These are phyloP conservation scores for Suillus weaverae DNA, from an alignment of 768 basidiomycete species.

Conservation along the genomic window DNA sequence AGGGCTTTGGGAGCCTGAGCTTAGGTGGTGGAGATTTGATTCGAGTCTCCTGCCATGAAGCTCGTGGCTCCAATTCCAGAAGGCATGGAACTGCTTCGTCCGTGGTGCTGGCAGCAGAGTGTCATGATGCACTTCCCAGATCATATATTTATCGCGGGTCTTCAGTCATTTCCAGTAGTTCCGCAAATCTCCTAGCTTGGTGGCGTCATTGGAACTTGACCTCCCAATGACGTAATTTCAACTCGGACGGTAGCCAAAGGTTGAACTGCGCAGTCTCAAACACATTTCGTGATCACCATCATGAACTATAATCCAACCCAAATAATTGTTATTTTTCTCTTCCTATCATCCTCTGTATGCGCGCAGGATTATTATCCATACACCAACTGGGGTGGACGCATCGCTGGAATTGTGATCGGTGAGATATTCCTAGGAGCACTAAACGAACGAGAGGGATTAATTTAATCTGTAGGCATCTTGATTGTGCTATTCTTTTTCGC, in stretches of 20 bases:
- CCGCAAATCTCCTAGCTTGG: background rate
- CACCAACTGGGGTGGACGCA: conserved; percentile 17
- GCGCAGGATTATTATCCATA: conserved; percentile 16
- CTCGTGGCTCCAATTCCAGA: conserved; percentile 37
- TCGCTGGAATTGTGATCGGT: conserved; percentile 29
- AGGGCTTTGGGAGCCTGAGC: conserved; percentile 45
- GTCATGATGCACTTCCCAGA: background rate
- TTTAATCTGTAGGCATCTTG: conserved; percentile 13
- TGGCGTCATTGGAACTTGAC: background rate
- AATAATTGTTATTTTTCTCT: conserved; percentile 6
- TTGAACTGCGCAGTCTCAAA: background rate
- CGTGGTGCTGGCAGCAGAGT: conserved; percentile 57
- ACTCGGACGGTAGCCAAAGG: too few relatives aligned
- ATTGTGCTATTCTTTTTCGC: conserved; percentile 14
- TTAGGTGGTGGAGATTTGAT: conserved; percentile 57
- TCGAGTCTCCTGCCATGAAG: conserved; percentile 46
- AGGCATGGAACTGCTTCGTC: conserved; percentile 40
- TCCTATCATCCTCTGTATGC: conserved; percentile 5
- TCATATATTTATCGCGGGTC: background rate
- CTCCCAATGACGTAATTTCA: background rate
- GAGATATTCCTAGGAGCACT: background rate
- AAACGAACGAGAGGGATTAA: background rate
- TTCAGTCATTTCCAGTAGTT: background rate
- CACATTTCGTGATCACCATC: background rate
- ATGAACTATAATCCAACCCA: background rate